Conservation (phyloP, 768 basidiomycete genomes). For the Lentinus tigrinus region DNA sequence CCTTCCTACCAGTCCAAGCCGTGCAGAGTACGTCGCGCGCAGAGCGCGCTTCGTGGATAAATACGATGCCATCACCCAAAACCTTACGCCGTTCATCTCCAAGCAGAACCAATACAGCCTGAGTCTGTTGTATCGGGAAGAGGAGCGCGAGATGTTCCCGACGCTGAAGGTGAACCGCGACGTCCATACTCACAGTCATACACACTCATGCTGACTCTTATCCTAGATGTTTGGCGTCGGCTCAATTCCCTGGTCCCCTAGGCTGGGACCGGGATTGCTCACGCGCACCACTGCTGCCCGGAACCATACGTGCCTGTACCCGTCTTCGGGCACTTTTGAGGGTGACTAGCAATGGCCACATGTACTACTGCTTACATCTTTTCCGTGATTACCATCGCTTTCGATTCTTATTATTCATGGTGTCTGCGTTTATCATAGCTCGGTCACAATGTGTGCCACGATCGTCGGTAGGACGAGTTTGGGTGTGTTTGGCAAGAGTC, state of each 20-base stretch:
- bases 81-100: constrained; percentile 53
- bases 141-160: constrained; percentile 60
- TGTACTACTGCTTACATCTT: no score
- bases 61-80: constrained; percentile 38
- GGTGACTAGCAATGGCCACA: no score
- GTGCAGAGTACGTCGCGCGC: constrained; percentile 30
- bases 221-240: constrained; percentile 28
- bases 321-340: constrained; percentile 41
- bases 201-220: not conserved
- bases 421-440: no score
- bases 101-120: constrained; percentile 64
- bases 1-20: constrained; percentile 28
- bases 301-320: constrained; percentile 44
- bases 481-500: no score
- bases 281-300: constrained; percentile 26
- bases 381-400: no score
- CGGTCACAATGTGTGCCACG: no score
- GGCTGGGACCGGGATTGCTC: constrained; percentile 34
- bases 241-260: constrained; percentile 38
- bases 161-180: constrained; percentile 31
- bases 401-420: no score
- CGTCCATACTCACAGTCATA: not conserved
- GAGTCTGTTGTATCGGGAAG: constrained; percentile 61
- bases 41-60: not conserved
- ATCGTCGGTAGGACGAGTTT: no score